These are phyloP conservation scores for Dichotomocladium elegans DNA, from an alignment of 371 early-diverging fungal genomes.

Conservation along the genomic window DNA sequence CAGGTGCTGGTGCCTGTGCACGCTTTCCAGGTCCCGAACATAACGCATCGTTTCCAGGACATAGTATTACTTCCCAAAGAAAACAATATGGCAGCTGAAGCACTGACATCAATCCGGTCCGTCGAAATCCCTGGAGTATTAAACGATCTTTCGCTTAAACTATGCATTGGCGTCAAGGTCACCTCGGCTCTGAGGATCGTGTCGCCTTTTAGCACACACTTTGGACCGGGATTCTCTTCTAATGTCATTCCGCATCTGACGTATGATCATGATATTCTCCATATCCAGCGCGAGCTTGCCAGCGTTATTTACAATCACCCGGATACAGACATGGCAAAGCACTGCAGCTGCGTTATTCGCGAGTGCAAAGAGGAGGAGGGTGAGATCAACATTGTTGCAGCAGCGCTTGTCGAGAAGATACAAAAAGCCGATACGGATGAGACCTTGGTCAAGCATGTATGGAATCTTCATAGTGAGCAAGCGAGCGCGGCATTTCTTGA, in stretches of 20 bases:
- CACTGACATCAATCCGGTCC: slow-evolving; percentile 66
- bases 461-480: slow-evolving; percentile 48
- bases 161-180: slow-evolving; percentile 67
- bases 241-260: slow-evolving; percentile 44
- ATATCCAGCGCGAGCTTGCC: slow-evolving; percentile 53
- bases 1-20: slow-evolving; percentile 64
- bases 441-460: slow-evolving; percentile 46
- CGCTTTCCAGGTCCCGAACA: slow-evolving; percentile 61
- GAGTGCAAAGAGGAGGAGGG: slow-evolving; percentile 49
- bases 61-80: slow-evolving; percentile 37
- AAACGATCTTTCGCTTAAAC: slow-evolving; percentile 50
- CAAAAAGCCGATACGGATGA: slow-evolving; percentile 44
- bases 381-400: slow-evolving; percentile 58
- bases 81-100: slow-evolving; percentile 38
- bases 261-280: slow-evolving; percentile 37
- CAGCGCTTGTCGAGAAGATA: slow-evolving; percentile 58
- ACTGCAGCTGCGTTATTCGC: slow-evolving; percentile 63
- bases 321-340: slow-evolving; percentile 63
- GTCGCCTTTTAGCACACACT: slow-evolving; percentile 62
- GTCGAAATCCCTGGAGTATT: slow-evolving; percentile 46
- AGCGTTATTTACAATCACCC: slow-evolving; percentile 47
- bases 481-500: slow-evolving; percentile 54
- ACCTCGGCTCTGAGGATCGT: slow-evolving; percentile 74
- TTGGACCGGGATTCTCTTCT: slow-evolving; percentile 58
- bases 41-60: slow-evolving; percentile 46